Base-by-base conservation (phyloP, 768 basidiomycete species). In the Strobilomyces dryophilus region DNA sequence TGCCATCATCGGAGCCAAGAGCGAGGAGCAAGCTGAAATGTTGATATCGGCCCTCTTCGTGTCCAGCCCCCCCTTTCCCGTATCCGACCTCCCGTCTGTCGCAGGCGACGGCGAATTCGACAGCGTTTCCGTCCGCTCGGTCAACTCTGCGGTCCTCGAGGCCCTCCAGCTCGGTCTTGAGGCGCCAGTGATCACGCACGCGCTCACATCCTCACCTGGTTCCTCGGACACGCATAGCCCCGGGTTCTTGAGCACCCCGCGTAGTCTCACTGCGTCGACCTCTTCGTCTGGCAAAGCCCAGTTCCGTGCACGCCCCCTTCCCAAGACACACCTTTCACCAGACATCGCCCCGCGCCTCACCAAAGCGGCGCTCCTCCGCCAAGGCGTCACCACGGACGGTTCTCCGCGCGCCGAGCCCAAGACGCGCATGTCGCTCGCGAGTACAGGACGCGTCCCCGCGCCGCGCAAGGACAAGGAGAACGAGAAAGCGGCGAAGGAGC, bases 61-160 rank as follows among this genome's bases (percentile, higher is more conserved):
- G 4, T 91, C 87, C 9, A 91, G 89, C 1, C 91, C 91, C 5
- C 88, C 88, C 1, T 91, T 91, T 72, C 84, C 83, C 3, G 74
- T 80, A 5, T 67, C 77, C 4, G 87, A 89, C 32, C 78, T 90
- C 11, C 84, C 85, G 1, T 64, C 75, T 3, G 73, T 70, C 64
- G 66, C 61, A 24, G 60, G 55, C 64, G 66, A 66, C 34, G 70
- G 71, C 24, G 65, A 68, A 21, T 66, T 76, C 54, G 72, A 73
- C 18, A 31, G 62, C 7, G 56, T 56, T 47, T 73, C 75, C 2
- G 56, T 76, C 17, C 69, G 63, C 43, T 82, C 81, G 5, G 60
- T 79, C 35, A 72, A 76, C 4, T 76, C 79, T 17, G 76, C 76
- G 1, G 70, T 78, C 4, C 70, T 84, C 55, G 76, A 74, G 47